phyloP scores from a whole-genome alignment of 1,284 basidiomycete genomes.

The Tylopilus sp. region DNA sequence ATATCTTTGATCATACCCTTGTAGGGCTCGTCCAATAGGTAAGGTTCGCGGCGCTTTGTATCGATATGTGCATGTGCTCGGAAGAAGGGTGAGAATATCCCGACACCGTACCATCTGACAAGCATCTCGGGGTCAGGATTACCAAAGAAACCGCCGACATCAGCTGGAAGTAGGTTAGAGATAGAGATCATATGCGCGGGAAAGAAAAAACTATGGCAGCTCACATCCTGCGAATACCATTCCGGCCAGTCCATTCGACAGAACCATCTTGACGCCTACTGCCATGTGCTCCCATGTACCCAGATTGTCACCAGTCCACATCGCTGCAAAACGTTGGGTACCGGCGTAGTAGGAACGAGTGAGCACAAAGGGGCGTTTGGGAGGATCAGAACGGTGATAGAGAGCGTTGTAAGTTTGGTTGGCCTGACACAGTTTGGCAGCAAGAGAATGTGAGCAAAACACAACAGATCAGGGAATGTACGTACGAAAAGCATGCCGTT shows the following conservation, averaged over 20 bases:
- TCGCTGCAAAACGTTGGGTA: constrained; percentile 92
- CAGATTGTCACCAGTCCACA: constrained; percentile 99
- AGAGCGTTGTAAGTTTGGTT: constrained; percentile 87
- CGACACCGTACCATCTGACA: constrained; percentile 96
- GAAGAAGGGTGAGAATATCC: constrained; percentile 96
- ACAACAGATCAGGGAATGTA: constrained; percentile 7
- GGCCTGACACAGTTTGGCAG: constrained; percentile 30
- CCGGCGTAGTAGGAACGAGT: constrained; percentile 95
- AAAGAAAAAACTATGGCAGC: constrained; percentile 26
- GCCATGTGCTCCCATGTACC: constrained; percentile 98
- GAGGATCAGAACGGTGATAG: constrained; percentile 67
- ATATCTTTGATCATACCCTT: constrained; percentile 78
- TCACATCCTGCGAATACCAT: constrained; percentile 90
- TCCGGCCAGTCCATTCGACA: constrained; percentile 89
- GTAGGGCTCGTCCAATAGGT: constrained; percentile 86
- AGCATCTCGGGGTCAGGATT: constrained; percentile 95
- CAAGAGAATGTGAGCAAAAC: neutral
- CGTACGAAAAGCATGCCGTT: constrained; percentile 83
- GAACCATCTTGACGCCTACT: constrained; percentile 91
- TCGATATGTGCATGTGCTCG: constrained; percentile 98
- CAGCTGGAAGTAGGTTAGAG: constrained; percentile 53
- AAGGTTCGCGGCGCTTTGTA: constrained; percentile 96
- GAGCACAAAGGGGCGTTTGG: constrained; percentile 89
- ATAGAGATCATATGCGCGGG: neutral
- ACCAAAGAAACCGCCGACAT: constrained; percentile 98